Percentiles rank a stretch among this genome's conserved stretches.
phyloP scores from a whole-genome alignment of 306 rosid genomes.

The Fragaria nilgerrensis region DNA sequence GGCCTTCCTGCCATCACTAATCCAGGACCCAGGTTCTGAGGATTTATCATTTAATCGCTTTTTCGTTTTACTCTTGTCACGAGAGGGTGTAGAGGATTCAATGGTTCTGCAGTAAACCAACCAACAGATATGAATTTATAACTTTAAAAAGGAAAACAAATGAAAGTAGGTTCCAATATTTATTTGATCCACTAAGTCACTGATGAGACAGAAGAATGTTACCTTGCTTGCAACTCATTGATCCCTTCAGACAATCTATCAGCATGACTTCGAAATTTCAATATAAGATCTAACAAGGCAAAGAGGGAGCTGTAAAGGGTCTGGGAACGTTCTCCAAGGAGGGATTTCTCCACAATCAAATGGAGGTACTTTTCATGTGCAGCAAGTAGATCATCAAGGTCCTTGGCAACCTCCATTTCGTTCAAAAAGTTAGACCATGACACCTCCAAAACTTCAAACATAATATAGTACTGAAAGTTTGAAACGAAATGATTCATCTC shows the following conservation, averaged over 20 bases:
- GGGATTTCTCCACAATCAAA: conserved; percentile 88
- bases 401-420: conserved; percentile 93
- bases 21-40: conserved; percentile 67
- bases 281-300: conserved; percentile 80
- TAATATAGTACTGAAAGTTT: conserved; percentile 89
- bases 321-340: conserved; percentile 87
- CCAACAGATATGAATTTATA: conserved; percentile 18
- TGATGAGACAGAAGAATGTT: conserved; percentile 20
- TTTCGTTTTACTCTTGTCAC: conserved; percentile 53
- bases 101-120: conserved; percentile 48
- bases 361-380: conserved; percentile 92
- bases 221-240: conserved; percentile 92
- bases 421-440: conserved; percentile 81
- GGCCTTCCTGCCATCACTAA: conserved; percentile 86
- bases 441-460: conserved; percentile 96
- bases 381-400: conserved; percentile 90
- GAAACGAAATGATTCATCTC: conserved; percentile 97
- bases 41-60: conserved; percentile 41
- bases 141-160: neutral
- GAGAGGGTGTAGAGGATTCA: conserved; percentile 62
- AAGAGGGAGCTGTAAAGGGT: conserved; percentile 77
- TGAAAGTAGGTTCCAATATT: neutral
- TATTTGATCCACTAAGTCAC: neutral
- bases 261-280: conserved; percentile 79
- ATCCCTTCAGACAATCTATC: conserved; percentile 92